phyloP scores from a whole-genome alignment of 305 asterid genomes.

The Petunia hybrid region DNA sequence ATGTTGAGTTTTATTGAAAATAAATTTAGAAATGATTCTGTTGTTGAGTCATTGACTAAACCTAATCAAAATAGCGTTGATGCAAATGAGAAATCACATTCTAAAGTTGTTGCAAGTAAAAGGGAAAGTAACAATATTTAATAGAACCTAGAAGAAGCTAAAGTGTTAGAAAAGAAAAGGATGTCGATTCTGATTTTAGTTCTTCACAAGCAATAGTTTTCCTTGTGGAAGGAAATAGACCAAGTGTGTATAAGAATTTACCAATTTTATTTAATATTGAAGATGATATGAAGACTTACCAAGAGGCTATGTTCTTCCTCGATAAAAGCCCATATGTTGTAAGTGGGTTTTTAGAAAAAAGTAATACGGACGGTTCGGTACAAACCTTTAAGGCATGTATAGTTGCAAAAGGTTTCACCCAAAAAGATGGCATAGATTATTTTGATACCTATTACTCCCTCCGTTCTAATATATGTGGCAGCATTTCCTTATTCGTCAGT shows the following conservation, averaged over 20 bases:
- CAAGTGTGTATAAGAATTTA: background rate
- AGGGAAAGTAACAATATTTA: background rate
- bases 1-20: too few species aligned
- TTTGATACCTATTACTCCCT: too few species aligned
- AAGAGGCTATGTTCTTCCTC: too few species aligned
- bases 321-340: too few species aligned
- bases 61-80: background rate
- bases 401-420: too few species aligned
- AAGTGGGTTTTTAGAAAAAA: too few species aligned
- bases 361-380: too few species aligned
- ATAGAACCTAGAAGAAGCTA: conserved; percentile 2
- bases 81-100: background rate
- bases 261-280: background rate
- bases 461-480: too few species aligned
- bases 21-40: background rate
- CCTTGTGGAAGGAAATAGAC: background rate
- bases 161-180: background rate
- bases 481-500: too few species aligned
- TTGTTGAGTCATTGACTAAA: background rate
- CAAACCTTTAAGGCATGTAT: too few species aligned
- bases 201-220: background rate
- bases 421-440: too few species aligned
- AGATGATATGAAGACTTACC: background rate
- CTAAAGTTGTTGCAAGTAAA: background rate
- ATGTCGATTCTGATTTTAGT: background rate